Conservation (phyloP, 177 flowering plant genomes). For the Vitis hybrid region DNA sequence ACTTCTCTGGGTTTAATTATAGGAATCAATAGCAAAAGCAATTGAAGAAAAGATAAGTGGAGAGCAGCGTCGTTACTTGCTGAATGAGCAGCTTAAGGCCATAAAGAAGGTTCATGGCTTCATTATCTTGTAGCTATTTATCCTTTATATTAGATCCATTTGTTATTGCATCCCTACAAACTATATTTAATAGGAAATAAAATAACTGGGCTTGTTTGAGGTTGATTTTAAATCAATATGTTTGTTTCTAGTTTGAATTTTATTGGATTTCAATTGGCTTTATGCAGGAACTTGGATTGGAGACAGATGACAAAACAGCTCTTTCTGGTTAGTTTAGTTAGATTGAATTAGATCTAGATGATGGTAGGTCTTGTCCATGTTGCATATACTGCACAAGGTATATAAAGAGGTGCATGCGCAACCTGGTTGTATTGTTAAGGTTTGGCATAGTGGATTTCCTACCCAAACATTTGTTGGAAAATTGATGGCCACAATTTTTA, state of each 20-base stretch:
- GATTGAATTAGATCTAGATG: not conserved
- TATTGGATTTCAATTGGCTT: conserved; percentile 20
- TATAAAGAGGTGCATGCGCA: not conserved
- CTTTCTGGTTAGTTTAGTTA: conserved; percentile 71
- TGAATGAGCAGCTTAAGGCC: conserved; percentile 98
- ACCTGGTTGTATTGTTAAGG: not conserved
- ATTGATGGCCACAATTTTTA: not conserved
- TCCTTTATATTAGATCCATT: not conserved
- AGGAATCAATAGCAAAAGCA: conserved; percentile 98
- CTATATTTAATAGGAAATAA: no score
- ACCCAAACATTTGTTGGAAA: not conserved
- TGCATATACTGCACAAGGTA: not conserved
- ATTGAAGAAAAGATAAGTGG: conserved; percentile 98
- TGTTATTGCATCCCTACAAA: not conserved
- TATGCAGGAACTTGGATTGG: conserved; percentile 91
- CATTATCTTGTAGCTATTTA: not conserved
- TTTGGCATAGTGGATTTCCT: not conserved
- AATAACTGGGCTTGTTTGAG: no score
- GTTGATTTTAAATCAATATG: not conserved
- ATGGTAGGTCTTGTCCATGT: not conserved
- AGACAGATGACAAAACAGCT: conserved; percentile 98
- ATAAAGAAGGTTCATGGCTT: conserved; percentile 76
- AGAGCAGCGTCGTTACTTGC: conserved; percentile 89
- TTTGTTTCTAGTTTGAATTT: not conserved
- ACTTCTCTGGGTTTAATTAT: conserved; percentile 14